Evolutionary conservation across 345 rosid genomes (phyloP), one percentile per base, ranked within the genome.

Genomic region (Eucalyptus marginata): DNA sequence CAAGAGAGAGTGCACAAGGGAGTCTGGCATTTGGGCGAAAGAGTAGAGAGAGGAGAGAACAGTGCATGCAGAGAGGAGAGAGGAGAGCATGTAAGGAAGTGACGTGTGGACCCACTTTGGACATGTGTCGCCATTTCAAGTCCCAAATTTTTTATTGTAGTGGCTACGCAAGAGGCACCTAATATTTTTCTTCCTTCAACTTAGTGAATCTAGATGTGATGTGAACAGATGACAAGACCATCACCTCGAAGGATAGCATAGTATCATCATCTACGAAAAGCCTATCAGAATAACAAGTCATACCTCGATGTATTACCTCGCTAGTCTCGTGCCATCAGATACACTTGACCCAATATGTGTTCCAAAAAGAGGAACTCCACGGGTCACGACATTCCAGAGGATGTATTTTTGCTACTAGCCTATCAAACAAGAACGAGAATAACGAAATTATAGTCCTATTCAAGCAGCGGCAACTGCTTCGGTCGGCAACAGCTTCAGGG

Each of bases 61-160:
- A 49, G 15, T 0, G 15, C 50, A 5, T 49, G 50, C 50, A 13
- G 8, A 51, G 56, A 52, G 56, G 56, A 52, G 9, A 52, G 56
- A 17, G 2, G 24, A 52, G 56, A 17, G 56, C 2, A 17, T 17
- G 56, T 22, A 52, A 52, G 9, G 24, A 18, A 52, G 22, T 52
- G 56, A 52, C 2, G 56, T 18, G 7, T 52, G 24, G 56, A 52
- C 2, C 54, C 22, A 17, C 54, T 17, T 51, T 51, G 8, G 4
- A 51, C 56, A 52, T 18, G 4, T 51, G 56, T 17, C 24, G 3
- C 24, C 56, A 52, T 52, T 52, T 52, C 2, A 52, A 2, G 9
- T 7, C 9, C 46, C 46, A 2, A 2, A 0, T 15, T 16, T 51
- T 17, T 51, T 6, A 16, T 51, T 17, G 18, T 16, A 0, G 9